These are phyloP conservation scores for Grigorovia humatica DNA, from an alignment of 805 yeast species.

Conservation along the genomic window DNA sequence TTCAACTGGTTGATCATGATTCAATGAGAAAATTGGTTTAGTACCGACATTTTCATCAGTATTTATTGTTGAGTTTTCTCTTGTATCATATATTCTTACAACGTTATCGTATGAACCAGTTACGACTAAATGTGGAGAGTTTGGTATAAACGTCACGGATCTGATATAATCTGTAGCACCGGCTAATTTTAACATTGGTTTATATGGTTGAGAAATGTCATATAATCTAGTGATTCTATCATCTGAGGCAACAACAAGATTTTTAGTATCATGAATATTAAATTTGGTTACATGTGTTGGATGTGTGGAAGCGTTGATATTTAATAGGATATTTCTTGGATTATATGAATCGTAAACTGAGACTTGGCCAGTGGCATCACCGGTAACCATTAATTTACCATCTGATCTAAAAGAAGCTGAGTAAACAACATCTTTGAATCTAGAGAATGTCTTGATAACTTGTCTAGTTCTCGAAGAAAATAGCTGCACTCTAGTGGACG, in stretches of 20 bases:
- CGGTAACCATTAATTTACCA: slow-evolving; percentile 85
- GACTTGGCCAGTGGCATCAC: slow-evolving; percentile 90
- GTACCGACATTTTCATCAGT: slow-evolving; percentile 7
- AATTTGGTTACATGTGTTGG: slow-evolving; percentile 92
- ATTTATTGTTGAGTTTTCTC: slow-evolving; percentile 33
- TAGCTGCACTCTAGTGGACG: slow-evolving; percentile 84
- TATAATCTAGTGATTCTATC: slow-evolving; percentile 80
- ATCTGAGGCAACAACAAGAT: slow-evolving; percentile 76
- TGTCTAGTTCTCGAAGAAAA: slow-evolving; percentile 92
- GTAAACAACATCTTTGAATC: slow-evolving; percentile 88
- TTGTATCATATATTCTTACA: slow-evolving; percentile 74
- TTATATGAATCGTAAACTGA: slow-evolving; percentile 79
- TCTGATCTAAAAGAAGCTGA: slow-evolving; percentile 86
- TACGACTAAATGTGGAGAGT: slow-evolving; percentile 65
- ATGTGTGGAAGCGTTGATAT: slow-evolving; percentile 72
- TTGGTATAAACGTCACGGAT: slow-evolving; percentile 66
- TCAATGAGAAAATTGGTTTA: slow-evolving; percentile 48
- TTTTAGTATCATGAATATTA: slow-evolving; percentile 57
- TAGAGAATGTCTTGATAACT: slow-evolving; percentile 70
- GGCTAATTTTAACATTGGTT: slow-evolving; percentile 60
- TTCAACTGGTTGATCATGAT: slow-evolving; percentile 78
- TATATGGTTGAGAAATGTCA: slow-evolving; percentile 69
- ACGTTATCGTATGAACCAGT: slow-evolving; percentile 92
- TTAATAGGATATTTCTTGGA: slow-evolving; percentile 69
- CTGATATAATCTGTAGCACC: slow-evolving; percentile 85